Base-by-base conservation (phyloP, 1,139 yeast species). In the Nakaseomyces nivariensis region DNA sequence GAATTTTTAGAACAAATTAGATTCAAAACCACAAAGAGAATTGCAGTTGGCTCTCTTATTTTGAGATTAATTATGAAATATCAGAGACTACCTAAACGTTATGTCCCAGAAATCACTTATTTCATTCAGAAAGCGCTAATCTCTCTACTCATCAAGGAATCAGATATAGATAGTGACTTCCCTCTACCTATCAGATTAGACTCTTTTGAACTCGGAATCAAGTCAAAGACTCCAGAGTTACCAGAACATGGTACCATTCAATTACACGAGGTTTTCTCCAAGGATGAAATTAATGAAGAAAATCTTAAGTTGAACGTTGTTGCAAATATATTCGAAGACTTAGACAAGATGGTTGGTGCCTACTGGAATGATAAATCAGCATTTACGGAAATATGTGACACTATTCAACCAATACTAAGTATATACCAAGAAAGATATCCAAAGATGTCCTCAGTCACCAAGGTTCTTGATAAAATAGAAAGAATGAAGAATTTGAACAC, bases 41-140 rank as follows among this genome's bases (percentile, higher is more conserved):
- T 78, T 22, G 64, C 71, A 44, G 69, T 72, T 46, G 82, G 92
- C 34, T 65, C 85, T 3, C 82, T 79, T 54, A 63, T 88, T n/a
- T 74, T 81, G 47, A 88, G 84, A 54, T 70, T 80, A 7, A 67
- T 85, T 37, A 66, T 84, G 53, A 77, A 77, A 52, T 94, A 87
- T 63, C 97, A 92, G 68, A 72, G 88, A 52, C 65, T 85, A 36
- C 79, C 97, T 34, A 84, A 87, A 66, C 75, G 98, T 59, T 82
- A 74, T 57, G 72, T 84, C 46, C 98, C 98, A 0, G 98, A 94
- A 66, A 76, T 85, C 26, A 68, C 77, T 11, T 74, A 72, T 49
- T 85, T 82, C 57, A 61, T 85, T 49, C 81, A 81, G 53, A 76
- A 76, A 50, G 67, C 79, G 0, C 62, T 85, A 17, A 57, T 74